phyloP scores from a whole-genome alignment of 352 stramenopile species.

The Globisporangium yorkense region DNA sequence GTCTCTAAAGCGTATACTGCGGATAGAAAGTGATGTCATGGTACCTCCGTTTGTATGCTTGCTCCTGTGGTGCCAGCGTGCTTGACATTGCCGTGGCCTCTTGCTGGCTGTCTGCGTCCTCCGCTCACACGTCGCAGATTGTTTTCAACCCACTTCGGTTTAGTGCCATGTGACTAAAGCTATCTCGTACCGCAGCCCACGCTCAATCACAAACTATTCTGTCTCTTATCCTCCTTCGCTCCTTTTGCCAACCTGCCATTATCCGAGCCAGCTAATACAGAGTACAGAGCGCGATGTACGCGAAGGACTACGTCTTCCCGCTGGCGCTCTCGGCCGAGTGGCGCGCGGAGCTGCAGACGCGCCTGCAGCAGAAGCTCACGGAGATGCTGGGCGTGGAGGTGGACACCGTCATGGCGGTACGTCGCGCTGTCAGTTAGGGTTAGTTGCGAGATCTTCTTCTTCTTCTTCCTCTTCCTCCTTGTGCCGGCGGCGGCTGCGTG shows the following conservation, averaged over 20 bases:
- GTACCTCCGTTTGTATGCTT: no score
- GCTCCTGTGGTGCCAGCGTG: no score
- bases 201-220: no score
- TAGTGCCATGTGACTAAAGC: no score
- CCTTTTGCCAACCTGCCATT: not conserved
- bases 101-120: no score
- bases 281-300: conserved; percentile 8
- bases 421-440: not conserved
- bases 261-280: not conserved
- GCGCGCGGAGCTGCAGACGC: conserved; percentile 49
- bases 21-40: not conserved
- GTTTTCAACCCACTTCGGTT: no score
- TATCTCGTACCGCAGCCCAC: no score
- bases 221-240: no score
- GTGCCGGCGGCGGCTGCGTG: not conserved
- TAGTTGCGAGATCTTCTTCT: not conserved
- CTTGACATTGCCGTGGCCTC: no score
- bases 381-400: conserved; percentile 82
- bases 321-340: conserved; percentile 44
- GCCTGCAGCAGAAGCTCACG: conserved; percentile 48
- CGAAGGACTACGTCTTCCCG: conserved; percentile 57
- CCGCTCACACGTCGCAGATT: no score
- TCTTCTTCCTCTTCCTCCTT: not conserved
- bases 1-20: no score
- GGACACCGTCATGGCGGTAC: conserved; percentile 85